Evolutionary conservation across 129 eudicot genomes (phyloP).

Genomic region (Chrysanthemum makinoi): DNA sequence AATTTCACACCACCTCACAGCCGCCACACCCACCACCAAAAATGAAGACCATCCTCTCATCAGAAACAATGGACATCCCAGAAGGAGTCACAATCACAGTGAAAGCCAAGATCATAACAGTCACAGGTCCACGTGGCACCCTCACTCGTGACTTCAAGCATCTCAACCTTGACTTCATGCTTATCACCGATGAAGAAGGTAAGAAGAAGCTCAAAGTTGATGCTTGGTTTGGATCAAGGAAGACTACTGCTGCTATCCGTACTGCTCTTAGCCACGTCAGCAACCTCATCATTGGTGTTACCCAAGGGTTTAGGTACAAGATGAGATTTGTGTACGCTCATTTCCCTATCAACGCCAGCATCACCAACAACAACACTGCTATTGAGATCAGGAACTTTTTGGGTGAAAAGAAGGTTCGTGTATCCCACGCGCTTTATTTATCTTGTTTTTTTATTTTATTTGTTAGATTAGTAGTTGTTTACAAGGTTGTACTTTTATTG

Average conservation of each 20-base stretch:
- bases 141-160: constrained; percentile 41
- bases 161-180: constrained; percentile 33
- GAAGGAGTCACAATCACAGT: constrained; percentile 45
- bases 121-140: constrained; percentile 39
- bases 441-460: neutral
- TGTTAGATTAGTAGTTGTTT: too few relatives aligned
- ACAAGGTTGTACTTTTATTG: too few relatives aligned
- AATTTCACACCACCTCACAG: constrained; percentile 11
- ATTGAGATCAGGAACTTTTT: constrained; percentile 44
- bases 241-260: constrained; percentile 40
- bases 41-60: constrained; percentile 56
- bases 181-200: constrained; percentile 38
- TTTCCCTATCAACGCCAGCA: constrained; percentile 39
- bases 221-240: constrained; percentile 40
- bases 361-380: constrained; percentile 27
- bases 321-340: constrained; percentile 42
- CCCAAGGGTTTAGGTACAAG: constrained; percentile 40
- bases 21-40: neutral
- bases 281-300: constrained; percentile 34
- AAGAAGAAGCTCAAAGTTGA: constrained; percentile 37
- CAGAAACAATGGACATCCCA: constrained; percentile 62
- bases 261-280: constrained; percentile 36
- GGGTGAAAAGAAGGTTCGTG: constrained; percentile 36
- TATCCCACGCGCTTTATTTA: neutral
- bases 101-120: constrained; percentile 46